Base-by-base conservation (phyloP, 2,329 filamentous ascomycete genomes). In the Calycina marina region DNA sequence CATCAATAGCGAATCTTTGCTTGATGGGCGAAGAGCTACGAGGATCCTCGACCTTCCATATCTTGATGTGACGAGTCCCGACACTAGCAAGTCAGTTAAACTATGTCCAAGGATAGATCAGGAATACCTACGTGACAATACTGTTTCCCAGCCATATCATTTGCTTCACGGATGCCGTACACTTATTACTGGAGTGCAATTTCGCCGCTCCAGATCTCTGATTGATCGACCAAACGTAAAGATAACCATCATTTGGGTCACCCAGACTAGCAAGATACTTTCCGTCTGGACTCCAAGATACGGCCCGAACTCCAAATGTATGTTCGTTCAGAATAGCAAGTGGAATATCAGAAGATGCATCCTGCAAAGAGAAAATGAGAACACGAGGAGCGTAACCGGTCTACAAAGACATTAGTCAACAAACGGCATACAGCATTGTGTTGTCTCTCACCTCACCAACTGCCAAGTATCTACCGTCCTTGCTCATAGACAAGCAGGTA, bases 351-450 rank as follows among this genome's bases (percentile, higher is more conserved):
- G 77, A 78, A 2, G 82, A 80, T 20, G 68, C 68, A 48, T 93
- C 85, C 46, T 80, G 71, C 4, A 90, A 74, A 18, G 74, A 84
- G 57, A 93, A 98, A 34, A 98, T 77, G 36, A 96, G 64, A 14
- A 98, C 84, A 32, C 90, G 71, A 4, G 90, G 90, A 32, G 78
- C 81, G 56, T 96, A 94, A 14, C 90, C 90, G 3, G 86, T 93
- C 68, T 76, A 36, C 28, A 31, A n/a, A 8, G n/a, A 14, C 15
- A 20, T 47, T 57, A 18, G 37, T 50, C 40, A 63, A 24, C 22
- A 18, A 34, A 12, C 28, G 30, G n/a, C n/a, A n/a, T n/a, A n/a
- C n/a, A n/a, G n/a, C 25, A n/a, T n/a, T 18, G n/a, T 25, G 32
- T 22, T 31, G 17, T 36, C 26, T 49, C 61, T 47, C 53, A 71